Evolutionary conservation across 2,329 filamentous ascomycete genomes (phyloP), one percentile per base, ranked within the genome.

Genomic region (Aureobasidium subglaciale): DNA sequence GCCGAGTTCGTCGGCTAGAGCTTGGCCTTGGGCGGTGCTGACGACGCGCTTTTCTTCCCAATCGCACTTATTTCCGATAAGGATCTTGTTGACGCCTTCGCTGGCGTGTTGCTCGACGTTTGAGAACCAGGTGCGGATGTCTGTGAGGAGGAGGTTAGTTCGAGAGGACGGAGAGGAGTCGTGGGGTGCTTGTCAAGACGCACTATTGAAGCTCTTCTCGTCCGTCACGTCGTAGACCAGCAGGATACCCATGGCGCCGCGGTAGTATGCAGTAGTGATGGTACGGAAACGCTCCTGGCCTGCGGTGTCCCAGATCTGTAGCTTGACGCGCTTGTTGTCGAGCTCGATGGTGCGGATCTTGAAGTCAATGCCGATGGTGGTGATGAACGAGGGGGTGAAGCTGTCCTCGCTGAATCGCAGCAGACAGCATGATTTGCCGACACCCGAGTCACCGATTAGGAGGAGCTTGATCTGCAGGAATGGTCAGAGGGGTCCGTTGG

Each of bases 1-100:
- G 68, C 91, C 90, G 59, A 99, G 85, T 75, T 97, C 93, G 74
- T 96, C 88, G 58, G 93, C 93, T 56, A 99, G 83, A 62, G 86
- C 86, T 73, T 99, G 91, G 65, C 93, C 93, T 68, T 90, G 87
- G 72, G 96, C 91, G 58, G 88, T 95, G 48, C 89, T 90, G 38
- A 99, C 88, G 55, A 88, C 90, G 64, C 93, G 87, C 81, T 97
- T 97, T 77, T 99, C 93, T 75, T 97, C 93, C 93, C 93, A 97
- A 75, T 99, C 93, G 77, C 93, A 99, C 78, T 99, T 99, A 82
- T 99, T 99, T 71, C 93, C 93, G 64, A 99, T 96, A 63, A 99
- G 83, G 70, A 99, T 97, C 81, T 97, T 99, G 84, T 97, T 96
- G 70, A 99, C 93, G 67, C 93, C 93, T 76, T 97, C 93, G 66